Base-by-base conservation (phyloP, 345 rosid genomes). In the Acer saccharum region DNA sequence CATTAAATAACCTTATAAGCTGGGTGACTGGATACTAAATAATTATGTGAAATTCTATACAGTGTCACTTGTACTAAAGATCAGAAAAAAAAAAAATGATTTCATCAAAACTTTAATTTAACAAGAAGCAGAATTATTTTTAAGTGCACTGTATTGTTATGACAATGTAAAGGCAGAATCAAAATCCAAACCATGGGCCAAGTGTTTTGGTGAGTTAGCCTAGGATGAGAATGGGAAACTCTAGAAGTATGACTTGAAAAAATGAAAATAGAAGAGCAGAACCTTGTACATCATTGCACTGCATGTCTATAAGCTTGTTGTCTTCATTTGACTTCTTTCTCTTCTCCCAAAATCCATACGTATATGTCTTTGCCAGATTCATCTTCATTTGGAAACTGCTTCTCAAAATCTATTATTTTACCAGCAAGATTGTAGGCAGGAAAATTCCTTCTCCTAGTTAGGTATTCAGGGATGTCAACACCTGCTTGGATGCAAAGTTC, bases 401-500 rank as follows among this genome's bases (percentile, higher is more conserved):
- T 80, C 79, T 88, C 87, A 43, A 86, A 85, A 80, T 88, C 92
- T 14, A 85, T 76, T 29, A 83, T 78, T 76, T 77, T 83, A 52
- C 88, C 85, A 6, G 86, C 83, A 44, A 83, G 75, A 73, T 46
- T 76, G 71, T 88, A 88, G 13, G 82, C 83, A 8, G 87, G 90
- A 76, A 82, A 79, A 43, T 48, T 69, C 68, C 85, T 86, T 80
- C 86, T 86, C 74, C 90, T 86, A 13, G 84, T 83, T 70, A 84
- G 90, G 73, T 86, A 86, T 55, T 83, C 86, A n/a, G 83, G 77
- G 50, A 88, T 74, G 80, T 88, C 77, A 20, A 88, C 73, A 39
- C 88, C 92, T 41, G 85, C 88, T 82, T 88, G 92, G 78, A 88
- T 63, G 71, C 89, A 86, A 32, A 85, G 76, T 77, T 88, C 91